Conservation (phyloP, 2,329 filamentous ascomycete genomes). For the Diaporthe batatas region DNA sequence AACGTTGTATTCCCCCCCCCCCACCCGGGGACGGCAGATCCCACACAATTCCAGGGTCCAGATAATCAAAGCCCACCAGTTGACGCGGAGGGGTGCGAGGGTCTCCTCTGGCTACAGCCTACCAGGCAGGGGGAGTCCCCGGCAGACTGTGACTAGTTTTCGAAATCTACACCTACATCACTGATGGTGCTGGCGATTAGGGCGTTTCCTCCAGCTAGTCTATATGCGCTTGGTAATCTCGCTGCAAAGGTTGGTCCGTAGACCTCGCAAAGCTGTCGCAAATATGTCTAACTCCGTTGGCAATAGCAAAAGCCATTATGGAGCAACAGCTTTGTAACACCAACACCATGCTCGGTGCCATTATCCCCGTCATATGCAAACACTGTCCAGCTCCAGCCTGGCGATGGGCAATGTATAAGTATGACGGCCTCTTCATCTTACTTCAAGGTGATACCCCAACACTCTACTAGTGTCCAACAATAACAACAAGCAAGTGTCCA, state of each 20-base stretch:
- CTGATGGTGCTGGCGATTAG: not conserved
- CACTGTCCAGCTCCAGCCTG: not conserved
- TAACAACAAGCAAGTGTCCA: not conserved
- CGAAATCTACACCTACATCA: not conserved
- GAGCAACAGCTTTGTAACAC: conserved; percentile 18
- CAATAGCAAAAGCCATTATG: conserved; percentile 2
- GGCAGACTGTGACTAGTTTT: not conserved
- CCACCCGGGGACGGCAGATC: not conserved
- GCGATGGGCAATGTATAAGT: not conserved
- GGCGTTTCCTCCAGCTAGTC: conserved; percentile 7
- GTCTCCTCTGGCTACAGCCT: not conserved
- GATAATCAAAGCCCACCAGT: conserved; percentile 23
- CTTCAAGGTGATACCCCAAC: not conserved
- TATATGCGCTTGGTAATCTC: conserved; percentile 39
- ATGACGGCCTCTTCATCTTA: not conserved
- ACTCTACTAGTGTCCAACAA: not conserved
- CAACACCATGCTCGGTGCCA: not conserved
- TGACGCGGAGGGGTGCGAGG: not conserved
- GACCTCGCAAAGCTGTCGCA: not conserved
- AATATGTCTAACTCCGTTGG: conserved; percentile 37
- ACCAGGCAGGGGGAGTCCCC: not conserved
- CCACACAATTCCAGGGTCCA: not conserved
- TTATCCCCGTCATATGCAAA: not conserved
- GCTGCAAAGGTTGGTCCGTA: conserved; percentile 34
- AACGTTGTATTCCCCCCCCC: no score